Evolutionary conservation across 495 filamentous ascomycete species (phyloP).

Genomic region (Penicillium malachiteum): DNA sequence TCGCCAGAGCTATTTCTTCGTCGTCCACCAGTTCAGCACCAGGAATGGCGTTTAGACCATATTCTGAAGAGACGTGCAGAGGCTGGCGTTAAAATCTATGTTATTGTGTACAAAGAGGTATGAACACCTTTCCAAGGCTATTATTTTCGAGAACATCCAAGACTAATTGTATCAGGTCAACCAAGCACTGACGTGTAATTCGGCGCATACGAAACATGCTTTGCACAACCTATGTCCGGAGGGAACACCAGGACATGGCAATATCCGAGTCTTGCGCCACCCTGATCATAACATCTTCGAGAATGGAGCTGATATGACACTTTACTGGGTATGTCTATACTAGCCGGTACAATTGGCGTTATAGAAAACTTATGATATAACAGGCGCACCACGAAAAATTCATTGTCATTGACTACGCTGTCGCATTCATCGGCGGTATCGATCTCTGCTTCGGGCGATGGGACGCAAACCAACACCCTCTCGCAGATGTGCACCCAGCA

Average conservation of each 20-base stretch:
- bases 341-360: no score
- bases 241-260: conserved; percentile 75
- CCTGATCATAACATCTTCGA: conserved; percentile 94
- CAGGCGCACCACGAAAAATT: conserved; percentile 94
- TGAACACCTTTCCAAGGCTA: neutral
- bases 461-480: conserved; percentile 81
- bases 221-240: conserved; percentile 77
- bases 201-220: conserved; percentile 86
- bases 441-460: conserved; percentile 97
- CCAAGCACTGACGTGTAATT: conserved; percentile 88
- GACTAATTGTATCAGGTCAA: conserved; percentile 43
- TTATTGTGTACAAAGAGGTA: conserved; percentile 89
- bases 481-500: conserved; percentile 84
- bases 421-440: conserved; percentile 90
- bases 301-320: conserved; percentile 93
- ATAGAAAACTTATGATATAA: no score
- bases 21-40: conserved; percentile 73
- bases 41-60: conserved; percentile 87
- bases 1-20: conserved; percentile 90
- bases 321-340: conserved; percentile 70
- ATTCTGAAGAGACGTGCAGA: conserved; percentile 85
- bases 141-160: neutral
- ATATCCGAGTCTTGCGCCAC: conserved; percentile 87
- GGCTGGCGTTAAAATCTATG: conserved; percentile 89
- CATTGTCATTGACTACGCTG: conserved; percentile 84